Percentiles rank a stretch among this genome's conserved stretches.
These are phyloP conservation scores for Septoria petroselini DNA, from an alignment of 2,329 filamentous ascomycete genomes.

Conservation along the genomic window DNA sequence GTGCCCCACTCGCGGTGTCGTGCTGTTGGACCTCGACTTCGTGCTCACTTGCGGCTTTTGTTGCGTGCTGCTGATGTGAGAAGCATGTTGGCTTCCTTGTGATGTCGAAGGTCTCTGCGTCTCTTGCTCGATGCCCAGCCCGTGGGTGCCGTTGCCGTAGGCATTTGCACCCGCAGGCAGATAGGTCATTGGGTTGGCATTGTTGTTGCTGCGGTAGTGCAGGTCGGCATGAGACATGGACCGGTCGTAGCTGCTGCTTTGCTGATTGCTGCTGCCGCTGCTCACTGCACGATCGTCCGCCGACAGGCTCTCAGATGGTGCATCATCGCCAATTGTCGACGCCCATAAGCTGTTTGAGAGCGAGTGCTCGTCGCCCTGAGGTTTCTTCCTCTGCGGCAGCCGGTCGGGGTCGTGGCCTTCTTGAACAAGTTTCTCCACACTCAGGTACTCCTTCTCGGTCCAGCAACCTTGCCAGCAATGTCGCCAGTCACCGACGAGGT, in stretches of 20 bases:
- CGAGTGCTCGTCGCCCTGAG: constrained; percentile 21
- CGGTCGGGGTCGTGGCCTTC: constrained; percentile 23
- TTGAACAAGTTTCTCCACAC: constrained; percentile 29
- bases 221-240: constrained; percentile 16
- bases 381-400: constrained; percentile 10
- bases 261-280: constrained; percentile 22
- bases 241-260: constrained; percentile 18
- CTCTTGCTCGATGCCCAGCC: constrained; percentile 24
- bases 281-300: constrained; percentile 24
- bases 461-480: constrained; percentile 96
- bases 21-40: constrained; percentile 23
- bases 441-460: constrained; percentile 64
- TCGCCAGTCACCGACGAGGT: constrained; percentile 90
- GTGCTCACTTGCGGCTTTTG: constrained; percentile 7
- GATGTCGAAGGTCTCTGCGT: constrained; percentile 22
- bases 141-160: constrained; percentile 17
- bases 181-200: constrained; percentile 27
- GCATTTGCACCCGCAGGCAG: constrained; percentile 25
- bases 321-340: constrained; percentile 21
- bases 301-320: constrained; percentile 9
- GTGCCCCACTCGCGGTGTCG: constrained; percentile 23
- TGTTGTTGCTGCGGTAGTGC: constrained; percentile 22
- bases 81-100: constrained; percentile 17
- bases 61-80: constrained; percentile 16
- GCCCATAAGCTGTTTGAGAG: constrained; percentile 20